Conservation (phyloP, 345 rosid genomes). For the Murraya koenigii region DNA sequence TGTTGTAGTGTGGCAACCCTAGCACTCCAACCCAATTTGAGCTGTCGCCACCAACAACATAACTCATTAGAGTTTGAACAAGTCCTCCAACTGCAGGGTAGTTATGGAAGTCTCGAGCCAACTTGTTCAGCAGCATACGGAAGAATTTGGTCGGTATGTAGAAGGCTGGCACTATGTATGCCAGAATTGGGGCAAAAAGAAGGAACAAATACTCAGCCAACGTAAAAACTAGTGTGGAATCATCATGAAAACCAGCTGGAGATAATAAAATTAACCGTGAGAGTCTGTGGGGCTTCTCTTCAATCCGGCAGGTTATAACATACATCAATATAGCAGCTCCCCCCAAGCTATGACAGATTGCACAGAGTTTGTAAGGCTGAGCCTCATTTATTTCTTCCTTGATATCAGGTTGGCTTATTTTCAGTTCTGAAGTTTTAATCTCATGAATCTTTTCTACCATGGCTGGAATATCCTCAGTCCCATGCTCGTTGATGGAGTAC, state of each 20-base stretch:
- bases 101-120: slow-evolving; percentile 93
- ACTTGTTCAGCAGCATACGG: slow-evolving; percentile 86
- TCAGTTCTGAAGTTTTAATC: slow-evolving; percentile 79
- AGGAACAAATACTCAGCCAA: slow-evolving; percentile 54
- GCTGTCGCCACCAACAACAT: slow-evolving; percentile 90
- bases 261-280: slow-evolving; percentile 76
- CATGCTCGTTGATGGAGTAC: slow-evolving; percentile 91
- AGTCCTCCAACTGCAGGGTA: slow-evolving; percentile 96
- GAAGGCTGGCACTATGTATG: slow-evolving; percentile 66
- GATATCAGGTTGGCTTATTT: slow-evolving; percentile 48
- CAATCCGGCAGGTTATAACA: slow-evolving; percentile 55
- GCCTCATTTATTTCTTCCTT: slow-evolving; percentile 51
- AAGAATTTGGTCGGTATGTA: slow-evolving; percentile 96
- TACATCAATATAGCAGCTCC: slow-evolving; percentile 94
- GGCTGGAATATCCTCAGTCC: slow-evolving; percentile 90
- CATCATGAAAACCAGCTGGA: slow-evolving; percentile 95
- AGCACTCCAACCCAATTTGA: slow-evolving; percentile 96
- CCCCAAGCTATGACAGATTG: slow-evolving; percentile 89
- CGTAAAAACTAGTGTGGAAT: slow-evolving; percentile 62
- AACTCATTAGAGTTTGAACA: slow-evolving; percentile 89
- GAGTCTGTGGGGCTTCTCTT: slow-evolving; percentile 81
- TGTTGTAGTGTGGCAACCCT: slow-evolving; percentile 92
- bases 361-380: slow-evolving; percentile 87
- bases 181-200: slow-evolving; percentile 58
- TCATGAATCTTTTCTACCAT: slow-evolving; percentile 90